phyloP scores from a whole-genome alignment of 2,329 filamentous ascomycete genomes.

The Apiospora pterosperma region DNA sequence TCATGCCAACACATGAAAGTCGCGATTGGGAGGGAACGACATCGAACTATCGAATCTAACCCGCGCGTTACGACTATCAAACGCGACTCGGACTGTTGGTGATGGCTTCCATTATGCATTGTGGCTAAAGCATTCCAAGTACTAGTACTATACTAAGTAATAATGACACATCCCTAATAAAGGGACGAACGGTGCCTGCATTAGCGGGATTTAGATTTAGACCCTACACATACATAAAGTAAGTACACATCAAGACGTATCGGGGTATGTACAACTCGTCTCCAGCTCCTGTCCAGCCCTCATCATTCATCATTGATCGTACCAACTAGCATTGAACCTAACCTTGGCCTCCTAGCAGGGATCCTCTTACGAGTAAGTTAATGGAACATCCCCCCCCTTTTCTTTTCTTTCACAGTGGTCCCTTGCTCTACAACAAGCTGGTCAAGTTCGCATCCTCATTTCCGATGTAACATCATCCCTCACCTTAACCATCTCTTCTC shows the following conservation, averaged over 20 bases:
- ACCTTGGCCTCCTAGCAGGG: background rate
- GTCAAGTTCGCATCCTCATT: constrained; percentile 3
- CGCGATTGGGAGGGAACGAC: background rate
- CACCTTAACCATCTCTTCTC: background rate
- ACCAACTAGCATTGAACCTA: background rate
- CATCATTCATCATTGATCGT: background rate
- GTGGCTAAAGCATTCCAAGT: no score
- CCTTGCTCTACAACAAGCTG: background rate
- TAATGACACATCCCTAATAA: background rate
- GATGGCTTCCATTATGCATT: background rate
- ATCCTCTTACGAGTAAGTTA: background rate
- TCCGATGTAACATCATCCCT: constrained; percentile 1
- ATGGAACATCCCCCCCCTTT: background rate
- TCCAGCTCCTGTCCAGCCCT: no score
- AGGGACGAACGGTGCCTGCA: constrained; percentile 2
- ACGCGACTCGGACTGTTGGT: background rate
- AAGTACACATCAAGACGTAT: no score
- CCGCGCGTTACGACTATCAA: background rate
- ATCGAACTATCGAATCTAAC: background rate
- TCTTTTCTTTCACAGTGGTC: background rate
- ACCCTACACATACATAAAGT: no score
- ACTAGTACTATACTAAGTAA: background rate
- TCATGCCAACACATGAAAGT: background rate
- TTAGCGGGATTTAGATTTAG: background rate
- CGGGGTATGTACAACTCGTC: no score